A percentile compares a stretch with the other conserved stretches of the same genome.
phyloP scores from a whole-genome alignment of 2,329 filamentous ascomycete genomes.

The Penicillium italicum region DNA sequence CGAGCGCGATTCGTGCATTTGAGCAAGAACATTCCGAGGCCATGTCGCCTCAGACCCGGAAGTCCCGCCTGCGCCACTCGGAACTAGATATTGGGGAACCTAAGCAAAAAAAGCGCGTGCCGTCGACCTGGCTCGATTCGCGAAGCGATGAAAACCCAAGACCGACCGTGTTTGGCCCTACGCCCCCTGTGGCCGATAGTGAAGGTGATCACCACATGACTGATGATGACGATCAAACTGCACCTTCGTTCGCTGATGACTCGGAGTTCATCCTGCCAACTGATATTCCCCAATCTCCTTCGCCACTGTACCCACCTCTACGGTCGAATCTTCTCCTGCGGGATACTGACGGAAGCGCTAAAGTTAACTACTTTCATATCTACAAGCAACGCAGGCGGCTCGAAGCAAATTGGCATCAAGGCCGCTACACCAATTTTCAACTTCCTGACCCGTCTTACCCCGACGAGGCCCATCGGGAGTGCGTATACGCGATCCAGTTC shows the following conservation, averaged over 20 bases:
- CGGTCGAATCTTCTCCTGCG: conserved; percentile 34
- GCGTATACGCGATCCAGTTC: conserved; percentile 93
- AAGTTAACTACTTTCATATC: conserved; percentile 87
- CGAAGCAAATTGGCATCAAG: conserved; percentile 87
- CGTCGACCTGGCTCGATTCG: conserved; percentile 44
- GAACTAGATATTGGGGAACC: conserved; percentile 50
- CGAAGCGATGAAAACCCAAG: conserved; percentile 23
- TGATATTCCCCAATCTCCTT: conserved; percentile 8
- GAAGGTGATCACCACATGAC: conserved; percentile 45
- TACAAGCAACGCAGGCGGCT: conserved; percentile 82
- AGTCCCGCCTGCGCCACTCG: conserved; percentile 46
- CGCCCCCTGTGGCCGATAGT: conserved; percentile 25
- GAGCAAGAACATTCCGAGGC: conserved; percentile 53
- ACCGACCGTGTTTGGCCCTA: background rate
- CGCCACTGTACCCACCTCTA: conserved; percentile 20
- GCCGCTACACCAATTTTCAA: conserved; percentile 80
- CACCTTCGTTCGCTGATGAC: conserved; percentile 13
- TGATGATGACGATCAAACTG: conserved; percentile 34
- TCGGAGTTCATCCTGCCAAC: conserved; percentile 12
- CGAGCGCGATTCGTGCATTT: conserved; percentile 61
- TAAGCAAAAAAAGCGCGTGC: conserved; percentile 52
- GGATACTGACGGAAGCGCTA: conserved; percentile 40
- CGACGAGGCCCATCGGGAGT: conserved; percentile 82
- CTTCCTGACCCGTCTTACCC: conserved; percentile 78
- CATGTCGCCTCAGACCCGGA: conserved; percentile 40